These are phyloP conservation scores for Backusella morwellensis DNA, from an alignment of 192 early-diverging fungal genomes.

Conservation along the genomic window DNA sequence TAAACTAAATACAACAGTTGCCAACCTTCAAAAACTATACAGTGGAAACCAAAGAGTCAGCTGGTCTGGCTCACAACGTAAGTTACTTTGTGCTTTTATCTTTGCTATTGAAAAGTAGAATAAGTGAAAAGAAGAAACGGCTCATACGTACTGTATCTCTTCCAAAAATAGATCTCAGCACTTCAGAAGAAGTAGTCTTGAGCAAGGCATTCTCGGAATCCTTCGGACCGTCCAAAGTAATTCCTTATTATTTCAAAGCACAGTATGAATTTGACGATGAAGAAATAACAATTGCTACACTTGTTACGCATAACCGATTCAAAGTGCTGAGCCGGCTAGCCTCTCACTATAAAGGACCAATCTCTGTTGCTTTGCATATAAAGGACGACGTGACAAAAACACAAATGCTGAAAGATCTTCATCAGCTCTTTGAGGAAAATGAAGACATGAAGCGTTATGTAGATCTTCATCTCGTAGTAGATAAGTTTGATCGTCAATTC, in stretches of 20 bases:
- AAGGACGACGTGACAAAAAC: conserved; percentile 49
- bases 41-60: not conserved
- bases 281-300: conserved; percentile 54
- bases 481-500: conserved; percentile 60
- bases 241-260: conserved; percentile 49
- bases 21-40: not conserved
- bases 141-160: not conserved
- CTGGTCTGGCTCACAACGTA: conserved; percentile 4
- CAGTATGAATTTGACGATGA: conserved; percentile 39
- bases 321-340: conserved; percentile 44
- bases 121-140: not conserved
- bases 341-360: conserved; percentile 51
- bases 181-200: conserved; percentile 46
- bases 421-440: conserved; percentile 44
- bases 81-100: not conserved
- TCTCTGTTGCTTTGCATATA: conserved; percentile 60
- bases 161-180: not conserved
- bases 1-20: not conserved
- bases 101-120: not conserved
- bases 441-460: conserved; percentile 47
- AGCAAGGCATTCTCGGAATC: conserved; percentile 54
- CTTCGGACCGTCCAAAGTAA: conserved; percentile 53
- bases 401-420: conserved; percentile 42
- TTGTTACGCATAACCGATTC: conserved; percentile 52
- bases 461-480: conserved; percentile 58